Evolutionary conservation across 2,329 filamentous ascomycete genomes (phyloP), one percentile per base, ranked within the genome.

Genomic region (Calonectria pauciramosa): DNA sequence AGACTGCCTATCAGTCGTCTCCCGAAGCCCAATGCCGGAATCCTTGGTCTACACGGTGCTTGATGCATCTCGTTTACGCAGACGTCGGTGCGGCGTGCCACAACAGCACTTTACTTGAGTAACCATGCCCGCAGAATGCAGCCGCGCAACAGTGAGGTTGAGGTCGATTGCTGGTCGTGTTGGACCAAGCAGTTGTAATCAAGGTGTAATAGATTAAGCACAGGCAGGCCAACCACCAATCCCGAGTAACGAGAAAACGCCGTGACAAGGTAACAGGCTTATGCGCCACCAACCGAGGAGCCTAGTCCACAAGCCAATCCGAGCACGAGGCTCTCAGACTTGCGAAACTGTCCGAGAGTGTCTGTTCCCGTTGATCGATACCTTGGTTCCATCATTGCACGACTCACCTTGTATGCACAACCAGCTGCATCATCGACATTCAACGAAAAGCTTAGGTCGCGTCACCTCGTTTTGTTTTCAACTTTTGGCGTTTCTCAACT

Each of bases 361-460:
- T 63, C 56, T 63, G 56, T 28, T 41, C 56, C 36, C 56, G 56
- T 34, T 34, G n/a, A 60, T 60, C n/a, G n/a, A 41, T 60, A 32
- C n/a, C 16, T 38, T 16, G 36, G n/a, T 26, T 6, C 36, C 23
- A 41, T 14, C 41, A 11, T 41, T 34, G 32, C 11, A 36, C 34
- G 32, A 9, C 30, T 34, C 10, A 56, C 30, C 8, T n/a, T 32
- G 52, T 32, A 9, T 34, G 14, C 20, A 36, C 52, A 56, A 34
- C 51, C 2, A 32, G 36, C 11, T 59, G 10, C n/a, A 38, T 16
- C 2, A 38, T 38, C 20, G 32, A 3, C 23, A 18, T 59, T 9
- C 41, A 47, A 47, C 44, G 5, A 23, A 47, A 9, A 13, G 10
- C 44, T 3, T 13, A 6, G 8, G 44, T 47, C 20, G 23, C 44